phyloP scores from a whole-genome alignment of 257 asterid species.

The Striga asiatica region DNA sequence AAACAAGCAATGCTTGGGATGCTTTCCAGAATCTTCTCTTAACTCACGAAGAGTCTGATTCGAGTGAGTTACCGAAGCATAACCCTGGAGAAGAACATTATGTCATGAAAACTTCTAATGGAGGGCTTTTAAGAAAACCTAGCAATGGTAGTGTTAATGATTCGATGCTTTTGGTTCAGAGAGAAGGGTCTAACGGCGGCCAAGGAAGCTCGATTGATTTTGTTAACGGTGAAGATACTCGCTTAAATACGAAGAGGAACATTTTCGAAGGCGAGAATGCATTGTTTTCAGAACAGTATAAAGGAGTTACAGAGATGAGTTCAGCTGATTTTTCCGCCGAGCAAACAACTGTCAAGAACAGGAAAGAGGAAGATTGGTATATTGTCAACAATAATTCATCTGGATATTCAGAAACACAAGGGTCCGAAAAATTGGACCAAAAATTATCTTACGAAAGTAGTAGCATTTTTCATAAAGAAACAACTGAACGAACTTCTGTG shows the following conservation, averaged over 20 bases:
- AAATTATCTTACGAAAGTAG: slow-evolving; percentile 22
- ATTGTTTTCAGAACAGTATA: slow-evolving; percentile 21
- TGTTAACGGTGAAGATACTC: slow-evolving; percentile 35
- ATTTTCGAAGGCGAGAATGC: slow-evolving; percentile 34
- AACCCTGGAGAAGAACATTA: slow-evolving; percentile 29
- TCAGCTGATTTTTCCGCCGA: slow-evolving; percentile 43
- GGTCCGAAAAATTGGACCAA: slow-evolving; percentile 19
- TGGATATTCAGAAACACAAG: slow-evolving; percentile 20
- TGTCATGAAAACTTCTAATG: slow-evolving; percentile 24
- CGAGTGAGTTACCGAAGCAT: slow-evolving; percentile 18
- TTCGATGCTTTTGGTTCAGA: slow-evolving; percentile 37
- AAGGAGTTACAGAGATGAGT: slow-evolving; percentile 21
- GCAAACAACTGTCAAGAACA: slow-evolving; percentile 30
- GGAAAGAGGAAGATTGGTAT: slow-evolving; percentile 55
- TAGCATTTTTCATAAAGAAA: slow-evolving; percentile 21
- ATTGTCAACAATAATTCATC: slow-evolving; percentile 33
- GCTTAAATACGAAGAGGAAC: slow-evolving; percentile 27
- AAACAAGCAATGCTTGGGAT: slow-evolving; percentile 41
- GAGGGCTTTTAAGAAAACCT: slow-evolving; percentile 20
- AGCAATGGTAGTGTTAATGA: slow-evolving; percentile 29
- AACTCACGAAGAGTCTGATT: slow-evolving; percentile 38
- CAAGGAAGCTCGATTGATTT: slow-evolving; percentile 25
- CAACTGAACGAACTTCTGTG: slow-evolving; percentile 24
- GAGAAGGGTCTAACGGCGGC: slow-evolving; percentile 27
- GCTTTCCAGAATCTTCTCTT: slow-evolving; percentile 65